phyloP scores from a whole-genome alignment of 805 yeast species.

The Candida maltosa region DNA sequence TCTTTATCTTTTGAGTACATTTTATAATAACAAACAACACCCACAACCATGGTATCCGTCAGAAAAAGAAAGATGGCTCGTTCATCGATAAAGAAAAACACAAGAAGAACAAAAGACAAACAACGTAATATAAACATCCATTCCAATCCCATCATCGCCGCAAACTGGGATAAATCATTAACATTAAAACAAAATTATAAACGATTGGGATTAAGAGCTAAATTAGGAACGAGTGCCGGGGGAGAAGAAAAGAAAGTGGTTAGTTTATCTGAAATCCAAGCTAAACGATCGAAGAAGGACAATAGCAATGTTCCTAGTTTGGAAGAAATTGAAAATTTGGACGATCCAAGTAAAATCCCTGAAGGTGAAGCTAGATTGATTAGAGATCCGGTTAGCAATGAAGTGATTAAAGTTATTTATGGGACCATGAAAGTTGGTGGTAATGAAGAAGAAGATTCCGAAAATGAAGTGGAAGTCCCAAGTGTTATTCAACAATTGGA shows the following conservation, averaged over 20 bases:
- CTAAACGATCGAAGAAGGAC: constrained; percentile 31
- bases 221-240: constrained; percentile 69
- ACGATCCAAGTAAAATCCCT: constrained; percentile 60
- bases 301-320: constrained; percentile 16
- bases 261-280: constrained; percentile 32
- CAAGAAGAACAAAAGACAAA: constrained; percentile 68
- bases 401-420: constrained; percentile 63
- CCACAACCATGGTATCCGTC: constrained; percentile 56
- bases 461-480: constrained; percentile 33
- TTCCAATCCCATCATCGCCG: constrained; percentile 80
- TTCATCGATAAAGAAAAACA: constrained; percentile 64
- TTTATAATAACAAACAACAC: background rate
- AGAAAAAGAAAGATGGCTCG: constrained; percentile 83
- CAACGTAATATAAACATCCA: constrained; percentile 63
- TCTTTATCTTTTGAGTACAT: background rate
- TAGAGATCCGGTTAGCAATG: constrained; percentile 66
- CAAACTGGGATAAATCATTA: constrained; percentile 81
- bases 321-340: constrained; percentile 40
- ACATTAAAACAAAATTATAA: constrained; percentile 87
- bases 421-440: constrained; percentile 52
- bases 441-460: constrained; percentile 2
- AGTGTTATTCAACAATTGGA: constrained; percentile 71
- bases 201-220: constrained; percentile 69
- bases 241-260: constrained; percentile 67
- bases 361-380: constrained; percentile 77